Conservation (phyloP, 768 basidiomycete species). For the Jaapia argillacea region DNA sequence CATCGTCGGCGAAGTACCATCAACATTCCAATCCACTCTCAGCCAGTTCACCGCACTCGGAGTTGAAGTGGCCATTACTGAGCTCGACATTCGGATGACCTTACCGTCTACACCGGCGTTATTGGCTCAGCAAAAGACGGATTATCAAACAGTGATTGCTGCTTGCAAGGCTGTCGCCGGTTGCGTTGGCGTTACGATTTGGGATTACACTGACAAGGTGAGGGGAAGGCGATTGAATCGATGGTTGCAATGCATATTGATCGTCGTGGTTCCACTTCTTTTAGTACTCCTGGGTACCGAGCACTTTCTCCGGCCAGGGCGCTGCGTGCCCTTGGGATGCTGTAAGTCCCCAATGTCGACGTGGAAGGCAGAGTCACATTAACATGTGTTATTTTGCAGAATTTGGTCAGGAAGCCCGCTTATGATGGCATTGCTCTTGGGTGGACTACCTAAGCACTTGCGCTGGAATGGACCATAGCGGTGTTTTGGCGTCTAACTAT, state of each 20-base stretch:
- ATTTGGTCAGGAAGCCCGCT: conserved; percentile 32
- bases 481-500: too few relatives aligned
- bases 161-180: conserved; percentile 34
- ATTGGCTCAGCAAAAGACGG: conserved; percentile 43
- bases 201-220: conserved; percentile 32
- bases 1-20: conserved; percentile 46
- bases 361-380: not conserved
- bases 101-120: conserved; percentile 38
- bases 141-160: conserved; percentile 46
- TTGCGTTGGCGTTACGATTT: conserved; percentile 28
- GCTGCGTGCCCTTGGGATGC: conserved; percentile 19
- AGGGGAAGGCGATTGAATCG: not conserved
- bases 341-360: too few relatives aligned
- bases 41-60: conserved; percentile 47
- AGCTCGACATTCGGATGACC: conserved; percentile 55
- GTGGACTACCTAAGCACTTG: conserved; percentile 3
- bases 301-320: conserved; percentile 24
- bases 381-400: conserved; percentile 13
- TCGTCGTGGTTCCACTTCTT: not conserved
- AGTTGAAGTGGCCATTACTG: conserved; percentile 59
- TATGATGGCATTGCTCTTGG: conserved; percentile 34
- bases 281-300: conserved; percentile 25
- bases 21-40: conserved; percentile 34
- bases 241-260: not conserved
- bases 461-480: too few relatives aligned